Percentiles rank a stretch among this genome's conserved stretches.
Conservation (phyloP, 306 rosid genomes). For the Fagus sylvatica region DNA sequence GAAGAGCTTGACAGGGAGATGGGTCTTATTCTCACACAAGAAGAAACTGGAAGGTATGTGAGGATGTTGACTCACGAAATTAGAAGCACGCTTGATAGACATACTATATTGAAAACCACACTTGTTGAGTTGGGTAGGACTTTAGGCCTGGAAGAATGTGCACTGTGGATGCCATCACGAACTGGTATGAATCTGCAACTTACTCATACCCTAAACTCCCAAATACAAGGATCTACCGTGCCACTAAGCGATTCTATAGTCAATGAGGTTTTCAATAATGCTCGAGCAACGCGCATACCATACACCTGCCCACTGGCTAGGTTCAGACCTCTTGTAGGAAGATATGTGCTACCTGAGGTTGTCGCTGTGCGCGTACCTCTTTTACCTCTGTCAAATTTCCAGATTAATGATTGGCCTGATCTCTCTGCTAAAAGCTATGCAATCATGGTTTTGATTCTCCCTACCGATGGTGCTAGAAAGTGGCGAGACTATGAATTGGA, state of each 20-base stretch:
- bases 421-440: conserved; percentile 73
- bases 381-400: conserved; percentile 75
- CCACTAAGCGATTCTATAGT: conserved; percentile 65
- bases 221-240: conserved; percentile 68
- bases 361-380: conserved; percentile 94
- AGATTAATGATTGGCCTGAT: conserved; percentile 83
- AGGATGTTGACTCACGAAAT: conserved; percentile 98
- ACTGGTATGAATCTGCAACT: conserved; percentile 69
- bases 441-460: conserved; percentile 92
- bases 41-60: conserved; percentile 93
- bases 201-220: conserved; percentile 69
- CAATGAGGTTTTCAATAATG: conserved; percentile 70
- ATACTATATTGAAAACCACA: conserved; percentile 86
- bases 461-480: conserved; percentile 70
- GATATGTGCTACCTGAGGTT: conserved; percentile 74
- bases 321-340: conserved; percentile 71
- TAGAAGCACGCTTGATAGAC: conserved; percentile 84
- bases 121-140: conserved; percentile 94
- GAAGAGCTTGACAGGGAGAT: conserved; percentile 94
- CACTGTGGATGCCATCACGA: conserved; percentile 92
- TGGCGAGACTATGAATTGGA: conserved; percentile 97
- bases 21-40: conserved; percentile 90
- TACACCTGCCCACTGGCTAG: conserved; percentile 71
- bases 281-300: conserved; percentile 67
- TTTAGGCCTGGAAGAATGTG: conserved; percentile 82